A percentile compares a stretch with the other conserved stretches of the same genome.
Conservation (phyloP, 73 alveolate genomes). For the Stentor coeruleus region DNA sequence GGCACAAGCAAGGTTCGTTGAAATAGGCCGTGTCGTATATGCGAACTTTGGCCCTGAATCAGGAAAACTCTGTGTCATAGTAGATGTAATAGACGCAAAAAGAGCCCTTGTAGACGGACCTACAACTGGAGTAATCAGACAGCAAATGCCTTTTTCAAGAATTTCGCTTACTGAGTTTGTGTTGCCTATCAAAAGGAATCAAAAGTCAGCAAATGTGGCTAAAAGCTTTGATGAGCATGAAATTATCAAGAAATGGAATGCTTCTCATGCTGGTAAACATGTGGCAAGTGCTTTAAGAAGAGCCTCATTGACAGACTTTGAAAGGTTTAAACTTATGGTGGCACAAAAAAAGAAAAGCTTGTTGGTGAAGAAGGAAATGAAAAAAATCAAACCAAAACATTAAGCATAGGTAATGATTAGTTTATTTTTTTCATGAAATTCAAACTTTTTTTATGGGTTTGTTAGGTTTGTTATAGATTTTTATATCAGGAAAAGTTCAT, state of each 20-base stretch:
- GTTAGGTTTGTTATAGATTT: not conserved
- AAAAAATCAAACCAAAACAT: constrained; percentile 15
- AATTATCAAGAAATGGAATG: constrained; percentile 47
- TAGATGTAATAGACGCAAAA: constrained; percentile 65
- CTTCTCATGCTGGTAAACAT: constrained; percentile 43
- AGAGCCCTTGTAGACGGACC: constrained; percentile 77
- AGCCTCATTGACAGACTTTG: constrained; percentile 57
- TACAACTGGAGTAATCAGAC: constrained; percentile 71
- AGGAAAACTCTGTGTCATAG: constrained; percentile 69
- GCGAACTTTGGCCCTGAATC: constrained; percentile 66
- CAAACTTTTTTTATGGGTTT: not conserved
- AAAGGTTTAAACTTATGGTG: constrained; percentile 58
- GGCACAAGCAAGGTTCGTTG: constrained; percentile 51
- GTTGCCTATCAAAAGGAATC: constrained; percentile 52
- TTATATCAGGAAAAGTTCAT: not conserved
- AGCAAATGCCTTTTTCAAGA: constrained; percentile 65
- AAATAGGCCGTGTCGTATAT: constrained; percentile 69
- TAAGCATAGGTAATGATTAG: too few species aligned
- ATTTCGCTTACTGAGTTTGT: constrained; percentile 61
- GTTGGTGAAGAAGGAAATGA: not conserved
- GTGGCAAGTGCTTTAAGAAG: constrained; percentile 46
- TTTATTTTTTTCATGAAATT: too few species aligned
- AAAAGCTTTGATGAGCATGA: constrained; percentile 33
- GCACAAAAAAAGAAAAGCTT: constrained; percentile 33
- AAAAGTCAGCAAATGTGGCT: constrained; percentile 19